A percentile compares a stretch with the other conserved stretches of the same genome.
phyloP scores from a whole-genome alignment of 2,329 filamentous ascomycete species.

The Cladosporium oxysporum region DNA sequence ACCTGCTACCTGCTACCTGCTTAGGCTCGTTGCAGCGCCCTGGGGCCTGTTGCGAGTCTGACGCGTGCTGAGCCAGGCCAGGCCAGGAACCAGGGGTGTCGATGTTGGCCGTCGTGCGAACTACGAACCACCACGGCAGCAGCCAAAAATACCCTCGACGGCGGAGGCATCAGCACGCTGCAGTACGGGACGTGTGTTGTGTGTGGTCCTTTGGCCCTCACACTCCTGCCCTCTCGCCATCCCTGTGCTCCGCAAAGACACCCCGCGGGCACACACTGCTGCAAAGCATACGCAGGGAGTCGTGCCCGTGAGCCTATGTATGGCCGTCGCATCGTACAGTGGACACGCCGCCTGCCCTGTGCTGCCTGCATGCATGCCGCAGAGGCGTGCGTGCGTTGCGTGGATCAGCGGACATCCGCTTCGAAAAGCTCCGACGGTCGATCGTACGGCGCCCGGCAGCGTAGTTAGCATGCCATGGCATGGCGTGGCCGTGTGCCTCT shows the following conservation, averaged over 20 bases:
- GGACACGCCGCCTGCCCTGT: conserved; percentile 18
- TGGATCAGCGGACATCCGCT: conserved; percentile 17
- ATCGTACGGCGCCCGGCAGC: conserved; percentile 18
- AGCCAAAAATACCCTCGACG: conserved; percentile 18
- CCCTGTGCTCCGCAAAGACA: conserved; percentile 3
- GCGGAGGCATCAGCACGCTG: conserved; percentile 9
- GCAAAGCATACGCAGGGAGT: conserved; percentile 11
- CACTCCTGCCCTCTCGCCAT: background rate
- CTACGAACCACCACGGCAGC: background rate
- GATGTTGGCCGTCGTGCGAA: conserved; percentile 6
- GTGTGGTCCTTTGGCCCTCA: background rate
- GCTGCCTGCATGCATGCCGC: conserved; percentile 16
- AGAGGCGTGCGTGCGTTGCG: conserved; percentile 5
- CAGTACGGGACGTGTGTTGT: background rate
- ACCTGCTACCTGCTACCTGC: background rate
- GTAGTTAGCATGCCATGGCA: conserved; percentile 5
- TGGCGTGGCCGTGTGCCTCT: conserved; percentile 12
- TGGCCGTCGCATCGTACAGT: conserved; percentile 8
- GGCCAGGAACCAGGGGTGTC: conserved; percentile 16
- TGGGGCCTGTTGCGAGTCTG: conserved; percentile 4
- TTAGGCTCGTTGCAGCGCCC: background rate
- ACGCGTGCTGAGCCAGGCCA: conserved; percentile 3
- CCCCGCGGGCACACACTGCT: conserved; percentile 10
- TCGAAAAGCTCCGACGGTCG: conserved; percentile 18
- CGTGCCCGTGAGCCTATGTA: conserved; percentile 7